phyloP scores from a whole-genome alignment of 306 rosid genomes.

The Vigna angularis region DNA sequence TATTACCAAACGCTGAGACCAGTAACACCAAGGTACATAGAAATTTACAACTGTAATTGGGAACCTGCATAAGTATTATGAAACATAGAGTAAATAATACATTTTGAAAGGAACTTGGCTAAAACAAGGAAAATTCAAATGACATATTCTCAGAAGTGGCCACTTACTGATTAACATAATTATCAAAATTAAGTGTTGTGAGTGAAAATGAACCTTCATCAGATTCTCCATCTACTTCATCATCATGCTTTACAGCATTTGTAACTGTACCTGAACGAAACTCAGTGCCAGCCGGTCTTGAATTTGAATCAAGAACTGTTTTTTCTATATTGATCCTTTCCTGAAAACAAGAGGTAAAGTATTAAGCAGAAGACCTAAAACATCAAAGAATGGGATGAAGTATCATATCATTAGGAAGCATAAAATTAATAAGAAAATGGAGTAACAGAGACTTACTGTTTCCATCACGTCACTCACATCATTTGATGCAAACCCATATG shows the following conservation, averaged over 20 bases:
- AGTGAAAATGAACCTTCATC: constrained; percentile 72
- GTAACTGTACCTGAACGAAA: constrained; percentile 76
- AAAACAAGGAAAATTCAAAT: constrained; percentile 33
- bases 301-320: constrained; percentile 78
- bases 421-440: constrained; percentile 38
- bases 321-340: constrained; percentile 92
- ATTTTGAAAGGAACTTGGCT: constrained; percentile 8
- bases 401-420: constrained; percentile 25
- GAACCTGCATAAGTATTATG: constrained; percentile 62
- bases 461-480: constrained; percentile 91
- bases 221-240: constrained; percentile 71
- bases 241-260: constrained; percentile 81
- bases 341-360: constrained; percentile 63
- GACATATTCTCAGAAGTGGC: constrained; percentile 39
- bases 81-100: constrained; percentile 15
- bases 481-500: constrained; percentile 94
- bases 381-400: constrained; percentile 22
- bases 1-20: constrained; percentile 96
- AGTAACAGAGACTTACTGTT: constrained; percentile 82
- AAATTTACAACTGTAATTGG: constrained; percentile 86
- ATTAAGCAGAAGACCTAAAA: constrained; percentile 45
- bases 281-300: constrained; percentile 81
- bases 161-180: constrained; percentile 76
- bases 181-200: constrained; percentile 63
- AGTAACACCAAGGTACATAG: constrained; percentile 96